phyloP scores from a whole-genome alignment of 345 rosid genomes.

The Rhodamnia argentea region DNA sequence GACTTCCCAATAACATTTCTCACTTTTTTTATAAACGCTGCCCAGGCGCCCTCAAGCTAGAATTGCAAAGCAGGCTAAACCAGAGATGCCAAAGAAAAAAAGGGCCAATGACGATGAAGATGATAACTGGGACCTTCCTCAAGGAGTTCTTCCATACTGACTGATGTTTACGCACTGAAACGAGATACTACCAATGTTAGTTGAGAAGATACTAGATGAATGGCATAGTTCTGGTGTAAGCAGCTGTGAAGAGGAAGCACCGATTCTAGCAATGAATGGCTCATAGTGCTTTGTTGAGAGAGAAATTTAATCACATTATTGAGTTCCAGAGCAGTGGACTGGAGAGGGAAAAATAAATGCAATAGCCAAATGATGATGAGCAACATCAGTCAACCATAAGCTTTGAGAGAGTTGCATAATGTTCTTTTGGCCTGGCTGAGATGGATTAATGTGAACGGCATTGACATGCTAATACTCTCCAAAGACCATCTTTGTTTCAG shows the following conservation, averaged over 20 bases:
- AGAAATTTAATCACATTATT: not conserved
- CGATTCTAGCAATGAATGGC: not conserved
- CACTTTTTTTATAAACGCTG: not conserved
- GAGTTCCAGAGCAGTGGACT: not conserved
- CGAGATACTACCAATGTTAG: not conserved
- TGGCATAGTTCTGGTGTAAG: not conserved
- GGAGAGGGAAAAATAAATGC: not conserved
- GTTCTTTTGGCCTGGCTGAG: not conserved
- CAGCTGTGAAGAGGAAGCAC: not conserved
- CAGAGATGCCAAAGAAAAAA: not conserved
- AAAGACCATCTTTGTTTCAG: not conserved
- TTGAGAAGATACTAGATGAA: not conserved
- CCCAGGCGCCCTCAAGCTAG: slow-evolving; percentile 16
- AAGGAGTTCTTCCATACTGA: slow-evolving; percentile 24
- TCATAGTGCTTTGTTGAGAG: not conserved
- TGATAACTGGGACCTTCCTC: slow-evolving; percentile 38
- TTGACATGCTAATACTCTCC: not conserved
- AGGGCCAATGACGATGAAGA: slow-evolving; percentile 12
- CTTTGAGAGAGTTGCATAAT: not conserved
- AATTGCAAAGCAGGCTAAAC: not conserved
- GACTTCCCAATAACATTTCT: not conserved
- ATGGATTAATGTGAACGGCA: not conserved
- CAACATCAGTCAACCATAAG: not conserved
- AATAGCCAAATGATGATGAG: not conserved
- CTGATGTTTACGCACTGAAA: not conserved